phyloP scores from a whole-genome alignment of 2,329 filamentous ascomycete species.

The Fusarium xyrophilum region DNA sequence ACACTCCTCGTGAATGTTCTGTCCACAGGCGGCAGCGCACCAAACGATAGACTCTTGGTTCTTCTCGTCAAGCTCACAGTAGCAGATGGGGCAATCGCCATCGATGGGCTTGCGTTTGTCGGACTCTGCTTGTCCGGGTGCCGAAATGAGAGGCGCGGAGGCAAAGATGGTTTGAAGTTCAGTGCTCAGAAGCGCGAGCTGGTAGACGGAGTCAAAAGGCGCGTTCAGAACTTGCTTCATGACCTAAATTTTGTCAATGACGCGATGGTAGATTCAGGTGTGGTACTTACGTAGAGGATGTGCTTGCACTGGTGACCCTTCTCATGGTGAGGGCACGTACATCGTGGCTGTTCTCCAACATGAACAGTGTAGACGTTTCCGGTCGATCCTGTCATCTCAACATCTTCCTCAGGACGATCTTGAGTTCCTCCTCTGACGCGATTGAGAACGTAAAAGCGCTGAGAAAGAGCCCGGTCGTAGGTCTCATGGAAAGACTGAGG shows the following conservation, averaged over 20 bases:
- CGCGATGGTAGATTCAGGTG: accelerated
- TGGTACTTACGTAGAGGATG: constrained; percentile 59
- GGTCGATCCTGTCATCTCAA: constrained; percentile 68
- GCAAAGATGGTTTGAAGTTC: constrained; percentile 67
- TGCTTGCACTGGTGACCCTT: constrained; percentile 71
- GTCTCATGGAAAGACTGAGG: constrained; percentile 48
- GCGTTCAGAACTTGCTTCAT: constrained; percentile 66
- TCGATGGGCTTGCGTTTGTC: constrained; percentile 57
- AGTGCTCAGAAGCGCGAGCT: constrained; percentile 64
- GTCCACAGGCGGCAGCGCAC: constrained; percentile 59
- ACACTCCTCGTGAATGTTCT: constrained; percentile 62
- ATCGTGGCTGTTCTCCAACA: constrained; percentile 59
- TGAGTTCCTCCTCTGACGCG: constrained; percentile 47
- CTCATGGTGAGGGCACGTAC: constrained; percentile 62
- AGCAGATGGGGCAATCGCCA: constrained; percentile 66
- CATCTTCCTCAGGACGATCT: constrained; percentile 56
- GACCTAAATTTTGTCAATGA: constrained; percentile 49
- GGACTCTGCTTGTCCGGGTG: constrained; percentile 38
- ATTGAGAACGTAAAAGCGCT: constrained; percentile 57
- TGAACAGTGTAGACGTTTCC: constrained; percentile 69
- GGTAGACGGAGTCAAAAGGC: constrained; percentile 63
- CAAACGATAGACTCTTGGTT: constrained; percentile 54
- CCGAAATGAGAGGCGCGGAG: constrained; percentile 58
- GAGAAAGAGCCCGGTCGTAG: constrained; percentile 50
- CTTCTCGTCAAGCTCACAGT: constrained; percentile 52